A percentile compares a stretch with the other conserved stretches of the same genome.
Conservation (phyloP, 2,329 filamentous ascomycete species). For the Colletotrichum graminicola region DNA sequence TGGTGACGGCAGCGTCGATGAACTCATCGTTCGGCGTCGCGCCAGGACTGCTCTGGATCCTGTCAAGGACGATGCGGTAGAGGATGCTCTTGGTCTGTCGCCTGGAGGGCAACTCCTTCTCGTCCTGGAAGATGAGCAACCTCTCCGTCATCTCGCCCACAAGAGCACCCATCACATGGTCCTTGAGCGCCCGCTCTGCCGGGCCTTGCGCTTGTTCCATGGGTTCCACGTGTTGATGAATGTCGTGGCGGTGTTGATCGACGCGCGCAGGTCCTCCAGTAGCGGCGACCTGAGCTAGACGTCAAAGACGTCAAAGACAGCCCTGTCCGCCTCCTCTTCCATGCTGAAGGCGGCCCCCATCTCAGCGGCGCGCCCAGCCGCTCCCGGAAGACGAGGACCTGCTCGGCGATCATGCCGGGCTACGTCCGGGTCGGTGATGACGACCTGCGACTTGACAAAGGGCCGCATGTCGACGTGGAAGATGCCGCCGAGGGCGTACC, state of each 20-base stretch:
- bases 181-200: slow-evolving; percentile 26
- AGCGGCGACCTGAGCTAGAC: slow-evolving; percentile 40
- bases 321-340: slow-evolving; percentile 44
- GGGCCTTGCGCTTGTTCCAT: slow-evolving; percentile 32
- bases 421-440: slow-evolving; percentile 47
- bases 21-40: slow-evolving; percentile 40
- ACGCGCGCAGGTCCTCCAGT: slow-evolving; percentile 41
- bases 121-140: slow-evolving; percentile 29
- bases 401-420: slow-evolving; percentile 46
- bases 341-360: slow-evolving; percentile 43
- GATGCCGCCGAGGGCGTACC: slow-evolving; percentile 47
- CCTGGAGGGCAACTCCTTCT: slow-evolving; percentile 41
- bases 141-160: slow-evolving; percentile 35
- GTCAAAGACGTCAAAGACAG: slow-evolving; percentile 46
- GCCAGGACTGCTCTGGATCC: slow-evolving; percentile 35
- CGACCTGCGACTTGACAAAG: slow-evolving; percentile 46
- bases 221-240: slow-evolving; percentile 35
- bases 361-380: slow-evolving; percentile 34
- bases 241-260: slow-evolving; percentile 34
- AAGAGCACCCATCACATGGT: slow-evolving; percentile 24
- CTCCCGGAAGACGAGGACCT: slow-evolving; percentile 45
- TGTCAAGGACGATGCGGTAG: slow-evolving; percentile 45
- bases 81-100: slow-evolving; percentile 43
- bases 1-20: slow-evolving; percentile 43
- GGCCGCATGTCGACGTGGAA: slow-evolving; percentile 51